These are phyloP conservation scores for Escallonia rubra DNA, from an alignment of 129 eudicot genomes.

Conservation along the genomic window DNA sequence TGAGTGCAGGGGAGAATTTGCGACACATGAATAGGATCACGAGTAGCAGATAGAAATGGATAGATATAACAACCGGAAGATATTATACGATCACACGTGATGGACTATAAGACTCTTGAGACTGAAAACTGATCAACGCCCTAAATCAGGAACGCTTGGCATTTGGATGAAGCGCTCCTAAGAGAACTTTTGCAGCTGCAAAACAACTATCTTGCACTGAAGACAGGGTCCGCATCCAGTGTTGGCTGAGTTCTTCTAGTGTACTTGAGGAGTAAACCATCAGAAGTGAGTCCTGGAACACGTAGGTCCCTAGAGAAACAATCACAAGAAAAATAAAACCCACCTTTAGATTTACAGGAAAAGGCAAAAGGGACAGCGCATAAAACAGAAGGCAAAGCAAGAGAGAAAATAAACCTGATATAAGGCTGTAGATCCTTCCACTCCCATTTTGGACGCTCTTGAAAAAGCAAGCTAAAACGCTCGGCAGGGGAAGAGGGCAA, in stretches of 20 bases:
- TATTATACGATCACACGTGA: too few species aligned
- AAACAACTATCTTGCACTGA: constrained; percentile 59
- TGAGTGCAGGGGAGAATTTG: too few species aligned
- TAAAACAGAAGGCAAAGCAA: not conserved
- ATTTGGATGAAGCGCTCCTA: too few species aligned
- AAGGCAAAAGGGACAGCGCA: too few species aligned
- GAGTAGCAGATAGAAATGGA: too few species aligned
- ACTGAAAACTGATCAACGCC: too few species aligned
- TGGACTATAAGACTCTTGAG: too few species aligned
- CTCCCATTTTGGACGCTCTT: constrained; percentile 80
- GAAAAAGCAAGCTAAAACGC: constrained; percentile 68
- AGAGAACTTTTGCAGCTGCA: too few species aligned
- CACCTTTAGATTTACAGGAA: too few species aligned
- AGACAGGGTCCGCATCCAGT: constrained; percentile 69
- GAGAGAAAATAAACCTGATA: constrained; percentile 51
- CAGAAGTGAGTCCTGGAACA: constrained; percentile 96
- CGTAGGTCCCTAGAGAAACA: constrained; percentile 63
- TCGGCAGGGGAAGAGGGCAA: constrained; percentile 74
- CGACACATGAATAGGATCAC: too few species aligned
- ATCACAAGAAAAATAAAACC: not conserved
- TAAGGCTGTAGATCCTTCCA: constrained; percentile 92
- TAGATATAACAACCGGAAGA: too few species aligned
- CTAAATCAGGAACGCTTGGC: too few species aligned
- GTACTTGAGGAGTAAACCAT: constrained; percentile 86
- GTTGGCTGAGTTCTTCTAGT: constrained; percentile 91